Percentiles rank a stretch among this genome's conserved stretches.
Conservation (phyloP, 2,329 filamentous ascomycete species). For the Capronia coronata region DNA sequence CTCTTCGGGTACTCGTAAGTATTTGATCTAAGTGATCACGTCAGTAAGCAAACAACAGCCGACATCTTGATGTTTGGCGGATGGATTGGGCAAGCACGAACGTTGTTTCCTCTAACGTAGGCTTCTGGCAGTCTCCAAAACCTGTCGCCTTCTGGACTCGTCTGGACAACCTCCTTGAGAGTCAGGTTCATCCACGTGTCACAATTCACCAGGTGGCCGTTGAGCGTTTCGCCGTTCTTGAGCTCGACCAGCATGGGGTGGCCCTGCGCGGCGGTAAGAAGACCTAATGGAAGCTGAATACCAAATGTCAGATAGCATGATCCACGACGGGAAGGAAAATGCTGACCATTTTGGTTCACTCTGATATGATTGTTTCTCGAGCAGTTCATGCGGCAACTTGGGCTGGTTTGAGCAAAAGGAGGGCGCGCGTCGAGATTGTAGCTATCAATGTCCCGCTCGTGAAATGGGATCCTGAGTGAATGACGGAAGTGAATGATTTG, state of each 20-base stretch:
- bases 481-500: background rate
- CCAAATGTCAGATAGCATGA: background rate
- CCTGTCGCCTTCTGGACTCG: slow-evolving; percentile 87
- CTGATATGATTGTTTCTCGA: background rate
- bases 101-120: slow-evolving; percentile 96
- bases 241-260: slow-evolving; percentile 97
- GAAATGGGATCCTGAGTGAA: background rate
- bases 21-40: slow-evolving; percentile 73
- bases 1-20: slow-evolving; percentile 90
- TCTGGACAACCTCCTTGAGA: slow-evolving; percentile 93
- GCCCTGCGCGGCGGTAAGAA: slow-evolving; percentile 92
- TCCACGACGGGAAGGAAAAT: background rate
- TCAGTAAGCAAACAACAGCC: slow-evolving; percentile 4
- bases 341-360: background rate
- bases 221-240: slow-evolving; percentile 95
- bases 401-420: background rate
- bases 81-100: slow-evolving; percentile 42
- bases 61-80: background rate
- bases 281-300: slow-evolving; percentile 59
- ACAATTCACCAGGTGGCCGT: slow-evolving; percentile 91
- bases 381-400: background rate
- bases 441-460: background rate
- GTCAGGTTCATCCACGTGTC: slow-evolving; percentile 99
- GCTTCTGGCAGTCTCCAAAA: slow-evolving; percentile 89
- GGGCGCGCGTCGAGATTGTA: background rate